Percentiles rank a stretch among this genome's conserved stretches.
These are phyloP conservation scores for Boletus smithii DNA, from an alignment of 1,284 basidiomycete genomes.

Conservation along the genomic window DNA sequence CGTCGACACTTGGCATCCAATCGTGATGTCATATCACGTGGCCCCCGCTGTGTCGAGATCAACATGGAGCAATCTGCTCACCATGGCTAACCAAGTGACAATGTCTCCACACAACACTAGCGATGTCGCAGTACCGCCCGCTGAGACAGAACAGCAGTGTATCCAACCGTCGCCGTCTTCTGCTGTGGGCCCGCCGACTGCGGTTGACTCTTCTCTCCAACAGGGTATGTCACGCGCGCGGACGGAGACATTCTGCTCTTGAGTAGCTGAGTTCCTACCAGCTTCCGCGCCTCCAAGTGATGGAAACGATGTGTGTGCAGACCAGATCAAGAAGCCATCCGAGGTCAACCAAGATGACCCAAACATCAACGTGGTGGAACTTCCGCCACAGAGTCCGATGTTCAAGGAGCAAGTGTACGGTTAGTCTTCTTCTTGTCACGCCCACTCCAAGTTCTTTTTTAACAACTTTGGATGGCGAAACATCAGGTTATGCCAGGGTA, in stretches of 20 bases:
- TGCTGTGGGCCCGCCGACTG: slow-evolving; percentile 25
- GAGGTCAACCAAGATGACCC: slow-evolving; percentile 29
- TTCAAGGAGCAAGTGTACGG: slow-evolving; percentile 52
- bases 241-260: neutral
- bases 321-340: slow-evolving; percentile 26
- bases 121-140: neutral
- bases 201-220: slow-evolving; percentile 29
- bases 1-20: neutral
- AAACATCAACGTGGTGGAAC: slow-evolving; percentile 26
- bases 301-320: slow-evolving; percentile 32
- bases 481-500: slow-evolving; percentile 35
- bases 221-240: slow-evolving; percentile 35
- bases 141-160: slow-evolving; percentile 5
- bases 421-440: slow-evolving; percentile 22
- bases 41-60: too few species aligned
- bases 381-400: slow-evolving; percentile 31
- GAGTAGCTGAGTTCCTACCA: slow-evolving; percentile 13
- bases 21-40: slow-evolving; percentile 32
- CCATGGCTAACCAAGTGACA: neutral
- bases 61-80: neutral
- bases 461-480: neutral
- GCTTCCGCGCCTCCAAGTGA: slow-evolving; percentile 36
- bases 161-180: slow-evolving; percentile 24
- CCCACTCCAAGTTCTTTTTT: neutral
- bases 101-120: neutral